These are phyloP conservation scores for Kazachstania martiniae DNA, from an alignment of 805 yeast genomes.

Conservation along the genomic window DNA sequence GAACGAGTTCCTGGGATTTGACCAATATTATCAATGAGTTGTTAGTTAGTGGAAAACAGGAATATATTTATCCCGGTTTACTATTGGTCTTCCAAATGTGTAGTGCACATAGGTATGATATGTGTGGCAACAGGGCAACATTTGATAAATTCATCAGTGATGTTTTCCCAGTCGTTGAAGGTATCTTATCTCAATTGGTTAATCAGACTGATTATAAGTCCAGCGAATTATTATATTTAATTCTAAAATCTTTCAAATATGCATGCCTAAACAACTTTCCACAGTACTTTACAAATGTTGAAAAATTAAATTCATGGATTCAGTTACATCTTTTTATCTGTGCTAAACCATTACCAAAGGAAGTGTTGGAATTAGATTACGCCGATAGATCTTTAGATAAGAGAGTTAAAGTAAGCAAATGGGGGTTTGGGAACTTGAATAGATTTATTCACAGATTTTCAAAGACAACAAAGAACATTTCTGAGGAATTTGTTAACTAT, in stretches of 20 bases:
- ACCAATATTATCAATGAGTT: conserved; percentile 27
- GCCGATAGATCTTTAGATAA: conserved; percentile 37
- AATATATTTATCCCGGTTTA: conserved; percentile 42
- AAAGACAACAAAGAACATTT: conserved; percentile 33
- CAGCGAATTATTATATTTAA: conserved; percentile 43
- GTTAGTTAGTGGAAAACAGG: conserved; percentile 29
- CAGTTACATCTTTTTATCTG: conserved; percentile 52
- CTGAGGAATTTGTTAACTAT: conserved; percentile 42
- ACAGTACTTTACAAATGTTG: conserved; percentile 31
- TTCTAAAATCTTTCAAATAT: conserved; percentile 57
- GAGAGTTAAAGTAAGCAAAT: conserved; percentile 69
- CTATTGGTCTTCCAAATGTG: conserved; percentile 45
- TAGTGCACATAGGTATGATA: conserved; percentile 45
- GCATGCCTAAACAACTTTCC: conserved; percentile 52
- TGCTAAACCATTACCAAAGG: conserved; percentile 43
- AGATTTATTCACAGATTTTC: conserved; percentile 56
- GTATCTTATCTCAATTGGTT: conserved; percentile 35
- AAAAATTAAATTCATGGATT: conserved; percentile 46
- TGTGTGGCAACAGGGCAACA: conserved; percentile 35
- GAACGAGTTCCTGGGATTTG: conserved; percentile 32
- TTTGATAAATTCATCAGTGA: conserved; percentile 38
- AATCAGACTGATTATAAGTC: conserved; percentile 27
- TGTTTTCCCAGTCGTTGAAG: conserved; percentile 47
- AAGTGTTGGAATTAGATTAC: conserved; percentile 37
- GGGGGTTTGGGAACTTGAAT: conserved; percentile 75